phyloP scores from a whole-genome alignment of 2,329 filamentous ascomycete species.

The Teratosphaeria viscida region DNA sequence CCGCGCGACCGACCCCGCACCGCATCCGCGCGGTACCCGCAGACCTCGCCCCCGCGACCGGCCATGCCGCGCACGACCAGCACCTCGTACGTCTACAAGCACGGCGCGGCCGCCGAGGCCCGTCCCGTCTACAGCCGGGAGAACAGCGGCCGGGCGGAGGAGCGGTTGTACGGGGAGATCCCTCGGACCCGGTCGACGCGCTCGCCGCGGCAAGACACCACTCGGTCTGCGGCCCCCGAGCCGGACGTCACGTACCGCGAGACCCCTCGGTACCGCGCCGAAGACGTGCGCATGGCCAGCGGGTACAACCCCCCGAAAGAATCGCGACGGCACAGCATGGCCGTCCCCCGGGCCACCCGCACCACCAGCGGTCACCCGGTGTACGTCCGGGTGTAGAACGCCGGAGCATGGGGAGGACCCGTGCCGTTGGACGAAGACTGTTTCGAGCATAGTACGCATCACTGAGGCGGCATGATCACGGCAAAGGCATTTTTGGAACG shows the following conservation, averaged over 20 bases:
- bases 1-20: constrained; percentile 9
- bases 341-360: neutral
- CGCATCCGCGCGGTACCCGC: constrained; percentile 15
- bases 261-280: constrained; percentile 21
- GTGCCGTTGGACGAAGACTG: neutral
- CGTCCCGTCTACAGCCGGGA: constrained; percentile 9
- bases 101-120: constrained; percentile 12
- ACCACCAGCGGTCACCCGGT: neutral
- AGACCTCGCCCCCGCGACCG: constrained; percentile 8
- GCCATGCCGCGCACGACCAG: constrained; percentile 13
- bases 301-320: constrained; percentile 7
- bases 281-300: constrained; percentile 27
- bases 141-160: constrained; percentile 5
- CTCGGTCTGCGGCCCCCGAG: constrained; percentile 22
- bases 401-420: neutral
- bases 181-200: constrained; percentile 6
- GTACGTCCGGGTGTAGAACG: neutral
- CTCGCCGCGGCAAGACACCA: constrained; percentile 21
- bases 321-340: neutral
- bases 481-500: neutral
- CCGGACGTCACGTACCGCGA: constrained; percentile 20
- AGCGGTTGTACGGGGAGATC: constrained; percentile 15
- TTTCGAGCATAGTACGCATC: neutral
- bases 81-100: constrained; percentile 18
- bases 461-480: neutral